Evolutionary conservation across 345 rosid genomes (phyloP).

Genomic region (Capsella bursapastoris): DNA sequence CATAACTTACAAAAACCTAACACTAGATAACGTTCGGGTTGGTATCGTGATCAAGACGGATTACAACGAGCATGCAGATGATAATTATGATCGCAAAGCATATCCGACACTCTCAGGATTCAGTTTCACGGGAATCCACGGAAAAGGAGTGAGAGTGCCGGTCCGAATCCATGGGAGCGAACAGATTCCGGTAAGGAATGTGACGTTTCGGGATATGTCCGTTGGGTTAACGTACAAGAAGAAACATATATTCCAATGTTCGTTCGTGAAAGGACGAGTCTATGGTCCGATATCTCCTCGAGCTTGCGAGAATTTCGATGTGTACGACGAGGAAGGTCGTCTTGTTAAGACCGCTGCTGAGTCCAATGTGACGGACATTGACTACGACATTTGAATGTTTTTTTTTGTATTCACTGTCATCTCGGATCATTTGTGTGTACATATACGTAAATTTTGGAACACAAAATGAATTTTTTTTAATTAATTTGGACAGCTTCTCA

Average conservation of each 20-base stretch:
- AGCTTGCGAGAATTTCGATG: conserved; percentile 83
- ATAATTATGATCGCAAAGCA: conserved; percentile 67
- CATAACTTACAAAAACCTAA: conserved; percentile 69
- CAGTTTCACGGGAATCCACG: conserved; percentile 70
- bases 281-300: conserved; percentile 75
- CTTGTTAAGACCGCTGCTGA: conserved; percentile 65
- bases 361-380: conserved; percentile 72
- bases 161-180: conserved; percentile 87
- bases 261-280: conserved; percentile 76
- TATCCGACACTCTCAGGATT: conserved; percentile 61
- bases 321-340: conserved; percentile 62
- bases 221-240: conserved; percentile 85
- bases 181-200: conserved; percentile 72
- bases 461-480: conserved; percentile 12
- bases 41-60: conserved; percentile 88
- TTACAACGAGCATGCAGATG: conserved; percentile 90
- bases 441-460: conserved; percentile 39
- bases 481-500: not conserved
- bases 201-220: conserved; percentile 73
- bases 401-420: not conserved
- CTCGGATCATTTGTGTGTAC: conserved; percentile 34
- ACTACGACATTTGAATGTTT: conserved; percentile 62
- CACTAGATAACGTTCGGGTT: conserved; percentile 79
- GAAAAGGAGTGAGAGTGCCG: conserved; percentile 84
- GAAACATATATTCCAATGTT: conserved; percentile 89